Evolutionary conservation across 2,329 filamentous ascomycete species (phyloP).

Genomic region (Colletotrichum limetticola): DNA sequence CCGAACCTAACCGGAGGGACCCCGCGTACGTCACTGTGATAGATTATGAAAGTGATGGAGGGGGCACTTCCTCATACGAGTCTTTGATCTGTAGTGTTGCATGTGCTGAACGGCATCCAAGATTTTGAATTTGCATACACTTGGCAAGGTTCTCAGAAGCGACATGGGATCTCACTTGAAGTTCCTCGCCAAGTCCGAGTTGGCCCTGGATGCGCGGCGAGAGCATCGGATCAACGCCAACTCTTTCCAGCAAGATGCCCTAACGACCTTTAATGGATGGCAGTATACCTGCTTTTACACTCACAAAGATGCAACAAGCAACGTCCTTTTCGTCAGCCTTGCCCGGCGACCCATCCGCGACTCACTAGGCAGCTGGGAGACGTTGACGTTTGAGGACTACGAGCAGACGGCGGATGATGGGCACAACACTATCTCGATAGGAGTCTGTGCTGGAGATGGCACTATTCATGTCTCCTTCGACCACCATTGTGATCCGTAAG

Average conservation of each 20-base stretch:
- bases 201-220: conserved; percentile 21
- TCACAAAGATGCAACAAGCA: conserved; percentile 14
- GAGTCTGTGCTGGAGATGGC: conserved; percentile 19
- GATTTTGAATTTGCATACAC: not conserved
- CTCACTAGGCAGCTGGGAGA: conserved; percentile 10
- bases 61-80: not conserved
- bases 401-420: conserved; percentile 33
- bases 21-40: conserved; percentile 20
- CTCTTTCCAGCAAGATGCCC: conserved; percentile 32
- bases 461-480: conserved; percentile 30
- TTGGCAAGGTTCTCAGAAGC: not conserved
- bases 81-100: not conserved
- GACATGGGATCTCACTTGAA: conserved; percentile 5
- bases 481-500: conserved; percentile 33
- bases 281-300: conserved; percentile 30
- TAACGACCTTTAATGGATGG: conserved; percentile 30
- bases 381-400: conserved; percentile 24
- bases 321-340: conserved; percentile 16
- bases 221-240: conserved; percentile 33
- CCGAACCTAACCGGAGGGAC: conserved; percentile 1
- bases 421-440: conserved; percentile 33
- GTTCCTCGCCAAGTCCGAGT: conserved; percentile 12
- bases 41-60: not conserved
- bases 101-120: not conserved
- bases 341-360: conserved; percentile 13